Evolutionary conservation across 1,284 basidiomycete species (phyloP), one percentile per base, ranked within the genome.

Genomic region (Xerocomus minutiporus): DNA sequence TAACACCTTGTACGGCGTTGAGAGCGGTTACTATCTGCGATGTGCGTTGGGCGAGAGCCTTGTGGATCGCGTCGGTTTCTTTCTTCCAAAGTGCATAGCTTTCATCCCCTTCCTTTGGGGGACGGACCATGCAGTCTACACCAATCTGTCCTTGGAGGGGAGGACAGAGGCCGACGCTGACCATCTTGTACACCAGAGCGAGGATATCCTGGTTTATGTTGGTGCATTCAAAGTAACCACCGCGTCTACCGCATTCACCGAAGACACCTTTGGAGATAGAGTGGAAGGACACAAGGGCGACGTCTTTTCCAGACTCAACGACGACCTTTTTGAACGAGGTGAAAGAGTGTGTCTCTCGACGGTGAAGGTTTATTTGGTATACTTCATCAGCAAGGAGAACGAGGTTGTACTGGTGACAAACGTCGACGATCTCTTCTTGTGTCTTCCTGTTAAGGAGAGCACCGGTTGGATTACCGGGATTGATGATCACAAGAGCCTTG

Each of bases 401-500:
- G 53, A 97, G 82, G n/a, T 77, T 76, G 71, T 97, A 78, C 60
- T 88, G 78, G 69, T 93, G 89, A 73, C 93, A 95, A 15, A 97
- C 73, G 44, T 81, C 73, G 20, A 96, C 82, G 58, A 97, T 81
- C 48, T 79, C 74, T 56, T 80, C 75, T 77, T 93, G 91, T 23
- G 87, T 89, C 45, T 72, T 61, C 54, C 81, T 76, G 56, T 85
- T 81, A 11, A 97, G 78, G 53, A 94, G 80, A 3, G 86, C 83
- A 39, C 94, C 95, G 0, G 94, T 97, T 20, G 95, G 94, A 74
- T 97, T 97, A 28, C 94, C 94, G 1, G 94, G 94, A 75, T 97
- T 97, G 77, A 97, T 97, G 62, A 97, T 83, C 53, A 95, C 94
- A 56, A 97, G 81, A 3, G 89, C 92, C 64, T 88, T 91, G 48